Evolutionary conservation across 495 filamentous ascomycete species (phyloP), one percentile per base, ranked within the genome.

Genomic region (Lophiostoma macrostomum): DNA sequence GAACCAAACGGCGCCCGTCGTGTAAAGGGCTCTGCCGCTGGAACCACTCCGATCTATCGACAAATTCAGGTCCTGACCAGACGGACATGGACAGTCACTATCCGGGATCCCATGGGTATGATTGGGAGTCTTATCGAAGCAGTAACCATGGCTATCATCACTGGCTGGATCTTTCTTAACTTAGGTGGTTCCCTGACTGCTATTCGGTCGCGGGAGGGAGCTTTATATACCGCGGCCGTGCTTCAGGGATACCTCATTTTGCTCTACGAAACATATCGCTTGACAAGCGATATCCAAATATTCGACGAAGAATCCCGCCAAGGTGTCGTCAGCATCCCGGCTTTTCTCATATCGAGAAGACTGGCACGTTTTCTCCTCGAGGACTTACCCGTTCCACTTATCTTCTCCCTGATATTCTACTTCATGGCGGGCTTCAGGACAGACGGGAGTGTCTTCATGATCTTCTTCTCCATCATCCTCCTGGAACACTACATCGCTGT

Each of bases 271-370:
- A 83, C 77, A 5, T 90, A 84, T 57, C 77, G 86, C 3, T 60
- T 90, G 16, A 83, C 80, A 0, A 71, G 82, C 29, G 85, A 88
- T 58, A 86, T 90, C 43, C 77, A 78, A 36, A 69, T 85, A 1
- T 90, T 88, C 64, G 86, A 90, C 57, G 78, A 85, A 25, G 86
- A 90, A 60, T 73, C 79, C 25, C 77, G 80, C 25, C 86, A 88
- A 68, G 81, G 82, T 7, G 83, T 86, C 5, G 82, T 86, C 27
- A 74, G 77, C n/a, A 78, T 85, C 12, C 67, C 81, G 0, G 76
- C 80, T 7, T 88, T 83, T 56, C 68, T 88, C 6, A 50, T 84
- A 7, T 87, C 83, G 50, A 70, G 85, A 23, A 74, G 85, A 25
- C 61, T 86, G 37, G 82, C 86, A 3, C 75, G 84, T 27, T 64